Percentiles rank a stretch among this genome's conserved stretches.
These are phyloP conservation scores for Grigorovia transvaalensis DNA, from an alignment of 805 yeast genomes.

Conservation along the genomic window DNA sequence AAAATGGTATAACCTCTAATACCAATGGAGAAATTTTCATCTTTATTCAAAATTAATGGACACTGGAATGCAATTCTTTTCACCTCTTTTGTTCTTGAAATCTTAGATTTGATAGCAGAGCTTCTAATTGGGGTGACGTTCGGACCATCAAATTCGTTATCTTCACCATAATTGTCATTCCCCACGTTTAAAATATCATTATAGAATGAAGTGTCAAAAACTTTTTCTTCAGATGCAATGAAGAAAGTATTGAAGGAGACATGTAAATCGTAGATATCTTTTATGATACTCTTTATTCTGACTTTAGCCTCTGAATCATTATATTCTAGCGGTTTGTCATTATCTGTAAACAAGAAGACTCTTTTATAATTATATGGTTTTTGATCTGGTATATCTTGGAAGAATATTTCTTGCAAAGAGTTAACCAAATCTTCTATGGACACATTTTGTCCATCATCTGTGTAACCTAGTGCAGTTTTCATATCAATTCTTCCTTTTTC, in stretches of 20 bases:
- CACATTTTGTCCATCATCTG: constrained; percentile 14
- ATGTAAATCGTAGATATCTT: constrained; percentile 46
- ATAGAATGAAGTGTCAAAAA: constrained; percentile 40
- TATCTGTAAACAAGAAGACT: constrained; percentile 63
- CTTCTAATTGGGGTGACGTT: constrained; percentile 34
- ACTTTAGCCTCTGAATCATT: constrained; percentile 32
- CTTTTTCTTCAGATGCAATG: constrained; percentile 29
- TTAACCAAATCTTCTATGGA: constrained; percentile 38
- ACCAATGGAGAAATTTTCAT: constrained; percentile 41
- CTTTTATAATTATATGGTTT: constrained; percentile 44
- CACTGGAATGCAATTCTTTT: constrained; percentile 54
- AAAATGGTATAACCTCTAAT: constrained; percentile 63
- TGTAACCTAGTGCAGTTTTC: constrained; percentile 23
- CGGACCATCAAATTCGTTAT: constrained; percentile 17
- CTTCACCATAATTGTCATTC: not conserved
- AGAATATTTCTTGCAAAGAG: constrained; percentile 46
- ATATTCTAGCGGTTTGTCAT: constrained; percentile 52
- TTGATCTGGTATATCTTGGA: constrained; percentile 30
- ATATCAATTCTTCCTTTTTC: constrained; percentile 17
- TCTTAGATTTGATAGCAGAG: constrained; percentile 35
- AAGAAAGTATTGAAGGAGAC: constrained; percentile 58
- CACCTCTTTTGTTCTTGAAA: constrained; percentile 50
- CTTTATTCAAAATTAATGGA: constrained; percentile 46
- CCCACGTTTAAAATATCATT: constrained; percentile 38
- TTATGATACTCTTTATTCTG: constrained; percentile 44